Evolutionary conservation across 305 asterid species (phyloP), one percentile per base, ranked within the genome.

Genomic region (Lippia alba): DNA sequence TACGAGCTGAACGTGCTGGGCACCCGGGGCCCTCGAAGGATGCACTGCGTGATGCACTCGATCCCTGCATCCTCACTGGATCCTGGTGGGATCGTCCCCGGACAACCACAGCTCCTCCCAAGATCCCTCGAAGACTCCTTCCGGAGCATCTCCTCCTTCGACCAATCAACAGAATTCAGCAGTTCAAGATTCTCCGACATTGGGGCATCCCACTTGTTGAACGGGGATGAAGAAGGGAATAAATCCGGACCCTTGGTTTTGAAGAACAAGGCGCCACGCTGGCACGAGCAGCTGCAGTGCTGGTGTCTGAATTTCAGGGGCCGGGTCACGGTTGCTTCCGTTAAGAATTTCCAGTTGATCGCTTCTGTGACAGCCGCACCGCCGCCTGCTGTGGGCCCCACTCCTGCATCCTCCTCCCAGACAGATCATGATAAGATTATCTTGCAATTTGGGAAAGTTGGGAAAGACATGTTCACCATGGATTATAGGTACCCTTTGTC

Each of bases 51-150:
- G 5, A 85, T 85, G 88, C 84, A 75, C 69, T 83, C 91, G 1
- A 79, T 85, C 2, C 89, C 89, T 40, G 7, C 12, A 76, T 76
- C 87, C 4, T 81, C 96, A 39, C 87, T 92, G 0, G 97, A 87
- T 12, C 88, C 87, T 0, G 90, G 89, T 3, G 96, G 94, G 4
- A 40, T 64, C 5, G 87, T 89, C 3, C 94, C 91, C 0, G 88
- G 86, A 2, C 88, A 86, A 61, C 93, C 97, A 0, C 90, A 91
- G 75, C 90, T 91, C 49, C 80, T 86, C n/a, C 89, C 91, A 0
- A 83, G 96, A 77, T 64, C 95, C 68, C 93, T 91, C 0, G 96
- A 86, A 54, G 96, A 91, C 70, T 93, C 98, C 0, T 93, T 93
- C 75, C 85, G 92, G 41, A 90, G 96, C 74, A 82, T 87, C 61